Evolutionary conservation across 2,329 filamentous ascomycete genomes (phyloP).

Genomic region (Neurospora crassa): DNA sequence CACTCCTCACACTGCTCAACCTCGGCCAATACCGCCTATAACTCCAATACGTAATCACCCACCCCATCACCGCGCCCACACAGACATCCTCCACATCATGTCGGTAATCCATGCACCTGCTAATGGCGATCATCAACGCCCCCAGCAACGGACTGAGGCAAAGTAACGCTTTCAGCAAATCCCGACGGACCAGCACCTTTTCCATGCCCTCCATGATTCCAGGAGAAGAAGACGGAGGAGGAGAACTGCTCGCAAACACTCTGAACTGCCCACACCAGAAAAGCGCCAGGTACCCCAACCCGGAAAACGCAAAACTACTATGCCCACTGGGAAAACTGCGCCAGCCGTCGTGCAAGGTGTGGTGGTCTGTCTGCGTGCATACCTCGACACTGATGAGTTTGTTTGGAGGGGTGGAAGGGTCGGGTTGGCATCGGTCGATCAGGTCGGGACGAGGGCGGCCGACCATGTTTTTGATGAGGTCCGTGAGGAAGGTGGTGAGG

Average conservation of each 20-base stretch:
- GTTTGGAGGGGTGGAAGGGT: conserved; percentile 33
- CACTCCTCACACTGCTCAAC: conserved; percentile 40
- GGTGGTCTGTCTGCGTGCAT: conserved; percentile 62
- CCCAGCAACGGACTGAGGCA: conserved; percentile 51
- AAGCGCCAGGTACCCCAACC: conserved; percentile 63
- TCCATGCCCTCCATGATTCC: conserved; percentile 5
- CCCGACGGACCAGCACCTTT: conserved; percentile 27
- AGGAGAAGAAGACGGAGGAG: too few species aligned
- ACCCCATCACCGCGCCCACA: conserved; percentile 50
- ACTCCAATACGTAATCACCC: conserved; percentile 52
- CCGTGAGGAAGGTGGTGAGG: conserved; percentile 74
- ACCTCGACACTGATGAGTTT: conserved; percentile 55
- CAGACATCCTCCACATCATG: conserved; percentile 64
- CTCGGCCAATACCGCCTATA: conserved; percentile 56
- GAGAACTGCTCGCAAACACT: too few species aligned
- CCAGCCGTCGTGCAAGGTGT: conserved; percentile 72
- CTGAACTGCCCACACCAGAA: conserved; percentile 55
- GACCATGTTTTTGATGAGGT: conserved; percentile 81
- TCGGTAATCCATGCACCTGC: conserved; percentile 59
- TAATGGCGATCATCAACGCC: conserved; percentile 59
- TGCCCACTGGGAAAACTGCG: conserved; percentile 77
- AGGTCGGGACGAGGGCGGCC: conserved; percentile 65
- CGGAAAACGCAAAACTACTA: conserved; percentile 68
- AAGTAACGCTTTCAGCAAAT: conserved; percentile 46
- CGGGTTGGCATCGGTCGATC: conserved; percentile 70